phyloP scores from a whole-genome alignment of 2,329 filamentous ascomycete species.

The Aspergillus fumigatus region DNA sequence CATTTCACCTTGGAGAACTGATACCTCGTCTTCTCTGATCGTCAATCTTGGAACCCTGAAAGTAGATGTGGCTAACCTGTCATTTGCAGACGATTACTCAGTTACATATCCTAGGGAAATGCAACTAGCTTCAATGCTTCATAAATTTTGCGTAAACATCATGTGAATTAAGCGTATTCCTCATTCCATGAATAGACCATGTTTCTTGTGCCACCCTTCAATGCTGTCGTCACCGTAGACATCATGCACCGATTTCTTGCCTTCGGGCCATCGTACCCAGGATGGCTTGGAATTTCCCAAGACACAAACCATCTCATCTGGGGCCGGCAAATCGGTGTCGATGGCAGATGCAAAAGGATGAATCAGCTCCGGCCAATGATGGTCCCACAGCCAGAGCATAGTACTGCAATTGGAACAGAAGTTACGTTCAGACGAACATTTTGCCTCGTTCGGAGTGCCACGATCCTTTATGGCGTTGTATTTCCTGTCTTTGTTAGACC shows the following conservation, averaged over 20 bases:
- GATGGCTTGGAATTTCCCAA: slow-evolving; percentile 41
- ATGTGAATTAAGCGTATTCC: neutral
- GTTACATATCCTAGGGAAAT: neutral
- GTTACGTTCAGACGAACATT: slow-evolving; percentile 42
- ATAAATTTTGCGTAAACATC: slow-evolving; percentile 2
- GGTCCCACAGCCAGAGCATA: slow-evolving; percentile 47
- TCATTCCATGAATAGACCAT: slow-evolving; percentile 33
- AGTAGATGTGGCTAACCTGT: slow-evolving; percentile 7
- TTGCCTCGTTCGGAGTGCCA: slow-evolving; percentile 35
- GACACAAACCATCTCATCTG: slow-evolving; percentile 47
- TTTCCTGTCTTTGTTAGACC: slow-evolving; percentile 30
- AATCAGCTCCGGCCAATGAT: slow-evolving; percentile 45
- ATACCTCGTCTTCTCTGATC: slow-evolving; percentile 25
- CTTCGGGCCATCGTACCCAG: slow-evolving; percentile 47
- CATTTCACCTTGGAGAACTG: slow-evolving; percentile 65
- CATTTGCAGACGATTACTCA: neutral
- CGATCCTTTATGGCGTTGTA: slow-evolving; percentile 43
- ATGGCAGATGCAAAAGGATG: slow-evolving; percentile 49
- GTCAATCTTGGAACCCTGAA: slow-evolving; percentile 1
- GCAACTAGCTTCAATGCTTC: neutral
- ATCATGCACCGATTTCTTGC: slow-evolving; percentile 41
- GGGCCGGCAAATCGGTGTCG: slow-evolving; percentile 43
- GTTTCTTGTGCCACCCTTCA: slow-evolving; percentile 45
- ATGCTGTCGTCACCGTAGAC: slow-evolving; percentile 37
- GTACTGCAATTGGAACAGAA: slow-evolving; percentile 46